These are phyloP conservation scores for Penicillium sclerotiorum DNA, from an alignment of 2,329 filamentous ascomycete species.

Conservation along the genomic window DNA sequence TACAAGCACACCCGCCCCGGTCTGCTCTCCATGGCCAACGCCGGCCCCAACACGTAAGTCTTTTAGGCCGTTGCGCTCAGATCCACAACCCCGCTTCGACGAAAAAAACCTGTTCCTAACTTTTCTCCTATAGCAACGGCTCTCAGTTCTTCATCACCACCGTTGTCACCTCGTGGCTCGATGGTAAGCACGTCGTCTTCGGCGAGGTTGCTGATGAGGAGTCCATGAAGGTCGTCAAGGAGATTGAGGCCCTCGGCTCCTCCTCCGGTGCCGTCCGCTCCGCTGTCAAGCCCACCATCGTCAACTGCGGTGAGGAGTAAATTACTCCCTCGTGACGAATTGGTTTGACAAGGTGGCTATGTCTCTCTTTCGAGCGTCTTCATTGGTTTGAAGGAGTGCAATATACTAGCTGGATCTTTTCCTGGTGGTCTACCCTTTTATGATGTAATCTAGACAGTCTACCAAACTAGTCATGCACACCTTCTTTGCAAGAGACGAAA, in stretches of 20 bases:
- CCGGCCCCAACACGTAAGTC: slow-evolving; percentile 83
- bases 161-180: slow-evolving; percentile 66
- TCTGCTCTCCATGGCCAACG: slow-evolving; percentile 93
- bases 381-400: background rate
- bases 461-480: slow-evolving; percentile 20
- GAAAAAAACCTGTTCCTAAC: background rate
- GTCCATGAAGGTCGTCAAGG: slow-evolving; percentile 59
- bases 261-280: slow-evolving; percentile 55
- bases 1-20: slow-evolving; percentile 72
- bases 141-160: slow-evolving; percentile 76
- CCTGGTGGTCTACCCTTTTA: slow-evolving; percentile 10
- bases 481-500: slow-evolving; percentile 6
- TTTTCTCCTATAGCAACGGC: slow-evolving; percentile 55
- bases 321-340: slow-evolving; percentile 17
- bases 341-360: slow-evolving; percentile 8
- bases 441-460: slow-evolving; percentile 34
- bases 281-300: slow-evolving; percentile 59
- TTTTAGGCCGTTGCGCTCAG: slow-evolving; percentile 1
- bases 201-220: slow-evolving; percentile 61
- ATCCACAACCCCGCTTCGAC: slow-evolving; percentile 2
- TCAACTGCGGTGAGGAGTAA: slow-evolving; percentile 53
- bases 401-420: slow-evolving; percentile 3
- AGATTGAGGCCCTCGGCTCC: slow-evolving; percentile 62
- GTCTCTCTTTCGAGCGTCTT: slow-evolving; percentile 16
- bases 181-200: slow-evolving; percentile 72